These are phyloP conservation scores for Aeschynomene evenia DNA, from an alignment of 306 rosid genomes.

Conservation along the genomic window DNA sequence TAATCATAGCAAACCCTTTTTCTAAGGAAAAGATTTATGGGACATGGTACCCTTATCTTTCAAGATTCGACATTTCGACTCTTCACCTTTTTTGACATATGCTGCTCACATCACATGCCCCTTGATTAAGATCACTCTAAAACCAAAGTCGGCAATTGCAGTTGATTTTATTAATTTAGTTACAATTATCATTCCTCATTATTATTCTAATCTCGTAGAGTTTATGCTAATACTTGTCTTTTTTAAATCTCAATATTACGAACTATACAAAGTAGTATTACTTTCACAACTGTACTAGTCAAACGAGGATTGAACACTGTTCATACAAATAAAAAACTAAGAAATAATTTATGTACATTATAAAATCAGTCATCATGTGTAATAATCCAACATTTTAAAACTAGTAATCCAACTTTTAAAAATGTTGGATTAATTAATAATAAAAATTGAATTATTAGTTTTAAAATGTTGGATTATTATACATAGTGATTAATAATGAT, in stretches of 20 bases:
- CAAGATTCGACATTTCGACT: neutral
- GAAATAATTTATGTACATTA: no score
- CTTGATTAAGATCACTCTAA: neutral
- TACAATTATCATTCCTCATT: neutral
- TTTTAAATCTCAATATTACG: no score
- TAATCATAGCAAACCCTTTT: neutral
- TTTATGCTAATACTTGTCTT: no score
- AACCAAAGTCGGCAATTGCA: neutral
- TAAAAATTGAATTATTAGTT: no score
- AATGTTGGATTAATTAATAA: no score
- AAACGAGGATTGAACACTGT: neutral
- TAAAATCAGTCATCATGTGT: no score
- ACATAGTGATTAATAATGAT: no score
- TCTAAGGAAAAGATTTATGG: neutral
- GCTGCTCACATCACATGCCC: neutral
- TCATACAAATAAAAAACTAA: neutral
- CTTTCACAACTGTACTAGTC: neutral
- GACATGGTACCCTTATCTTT: neutral
- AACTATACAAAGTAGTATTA: no score
- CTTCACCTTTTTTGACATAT: neutral
- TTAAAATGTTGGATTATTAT: no score
- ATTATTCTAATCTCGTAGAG: no score
- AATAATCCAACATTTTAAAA: neutral
- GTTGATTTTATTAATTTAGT: neutral
- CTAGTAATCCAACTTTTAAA: no score